Base-by-base conservation (phyloP, 805 yeast species). In the Yarrowia osloensis region DNA sequence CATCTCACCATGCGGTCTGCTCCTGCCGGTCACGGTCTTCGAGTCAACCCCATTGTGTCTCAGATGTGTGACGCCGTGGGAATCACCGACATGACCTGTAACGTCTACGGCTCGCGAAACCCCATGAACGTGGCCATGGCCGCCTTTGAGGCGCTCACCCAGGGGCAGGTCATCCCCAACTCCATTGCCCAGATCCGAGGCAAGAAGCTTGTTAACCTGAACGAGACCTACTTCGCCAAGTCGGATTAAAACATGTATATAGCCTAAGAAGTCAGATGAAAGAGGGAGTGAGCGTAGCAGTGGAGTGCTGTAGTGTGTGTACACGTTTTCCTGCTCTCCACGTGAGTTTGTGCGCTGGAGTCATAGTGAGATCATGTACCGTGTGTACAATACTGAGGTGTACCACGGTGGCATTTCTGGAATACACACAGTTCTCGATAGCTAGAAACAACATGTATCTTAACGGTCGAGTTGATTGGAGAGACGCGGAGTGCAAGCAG, bases 51-150 rank as follows among this genome's bases (percentile, higher is more conserved):
- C 71, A 86, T 88, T 77, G 87, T 95, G 70, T 91, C 88, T 73
- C 97, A 92, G 79, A 86, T 95, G 68, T 93, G 98, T 77, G 90
- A 89, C 76, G 87, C 92, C 68, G 97, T 93, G 1, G 99, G 99
- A 70, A 91, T 95, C 77, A 90, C 89, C 77, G 99, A 95, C 79
- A 81, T 95, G 73, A 86, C 92, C 73, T 97, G 96, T 4, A 94
- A 94, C 75, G 90, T 94, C 57, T 91, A 89, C 81, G 88, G 92
- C 74, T 90, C 97, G 40, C 86, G 98, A 82, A 95, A 94, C 80
- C 88, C 89, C 63, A 91, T 95, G 96, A 93, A 93, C 78, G 96
- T 93, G 59, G 91, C 91, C 68, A 92, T 93, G 80, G 95, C 94
- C 50, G 85, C 93, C 63, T 82, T 93, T 68, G 96, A 91, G 76